A percentile compares a stretch with the other conserved stretches of the same genome.
Evolutionary conservation across 495 filamentous ascomycete genomes (phyloP).

Genomic region (Aspergillus steynii): DNA sequence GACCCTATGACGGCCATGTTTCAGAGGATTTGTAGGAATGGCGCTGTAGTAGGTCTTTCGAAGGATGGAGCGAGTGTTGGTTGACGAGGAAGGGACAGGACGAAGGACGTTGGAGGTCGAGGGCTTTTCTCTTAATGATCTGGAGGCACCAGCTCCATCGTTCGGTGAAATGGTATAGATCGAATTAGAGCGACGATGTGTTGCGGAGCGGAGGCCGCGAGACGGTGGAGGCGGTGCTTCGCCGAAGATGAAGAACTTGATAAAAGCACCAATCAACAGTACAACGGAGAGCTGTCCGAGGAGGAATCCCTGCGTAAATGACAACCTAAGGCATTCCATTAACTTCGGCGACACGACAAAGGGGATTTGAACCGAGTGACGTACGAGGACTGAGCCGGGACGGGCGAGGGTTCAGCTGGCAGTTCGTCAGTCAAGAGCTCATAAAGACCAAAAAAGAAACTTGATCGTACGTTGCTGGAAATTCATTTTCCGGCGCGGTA

Average conservation of each 20-base stretch:
- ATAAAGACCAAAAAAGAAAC: background rate
- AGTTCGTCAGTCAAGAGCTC: constrained; percentile 17
- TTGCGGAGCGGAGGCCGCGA: constrained; percentile 67
- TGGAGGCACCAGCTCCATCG: constrained; percentile 25
- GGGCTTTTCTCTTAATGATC: constrained; percentile 69
- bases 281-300: constrained; percentile 91
- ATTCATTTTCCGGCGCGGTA: constrained; percentile 38
- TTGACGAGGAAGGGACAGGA: constrained; percentile 51
- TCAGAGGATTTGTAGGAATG: constrained; percentile 47
- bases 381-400: constrained; percentile 52
- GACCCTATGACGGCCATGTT: constrained; percentile 48
- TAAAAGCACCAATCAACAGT: constrained; percentile 87
- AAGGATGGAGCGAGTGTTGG: constrained; percentile 87
- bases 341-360: constrained; percentile 5
- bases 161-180: constrained; percentile 43
- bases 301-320: constrained; percentile 90
- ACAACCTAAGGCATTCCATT: constrained; percentile 54
- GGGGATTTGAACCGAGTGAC: constrained; percentile 11
- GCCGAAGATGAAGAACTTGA: constrained; percentile 99
- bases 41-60: constrained; percentile 98
- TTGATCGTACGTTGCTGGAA: constrained; percentile 33
- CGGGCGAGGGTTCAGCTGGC: constrained; percentile 34
- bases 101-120: constrained; percentile 74
- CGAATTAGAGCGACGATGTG: constrained; percentile 62
- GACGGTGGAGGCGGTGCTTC: constrained; percentile 83